Conservation (phyloP, 2,329 filamentous ascomycete species). For the Hyphodiscus sp. region DNA sequence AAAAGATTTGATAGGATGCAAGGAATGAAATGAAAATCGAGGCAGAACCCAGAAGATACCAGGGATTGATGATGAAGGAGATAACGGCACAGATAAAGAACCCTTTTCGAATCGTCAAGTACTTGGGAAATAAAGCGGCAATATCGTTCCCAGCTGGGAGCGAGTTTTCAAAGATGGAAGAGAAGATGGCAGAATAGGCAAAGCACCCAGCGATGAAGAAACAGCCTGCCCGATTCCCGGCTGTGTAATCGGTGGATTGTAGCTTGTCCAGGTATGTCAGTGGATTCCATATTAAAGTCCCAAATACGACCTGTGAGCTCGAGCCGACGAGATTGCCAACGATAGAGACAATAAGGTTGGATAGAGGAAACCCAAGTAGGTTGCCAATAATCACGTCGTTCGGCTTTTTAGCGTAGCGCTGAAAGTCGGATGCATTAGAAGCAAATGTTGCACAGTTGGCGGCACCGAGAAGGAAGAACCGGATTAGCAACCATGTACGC, state of each 20-base stretch:
- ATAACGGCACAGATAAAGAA: conserved; percentile 34
- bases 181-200: conserved; percentile 37
- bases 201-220: conserved; percentile 38
- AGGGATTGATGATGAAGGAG: conserved; percentile 33
- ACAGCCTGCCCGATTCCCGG: conserved; percentile 32
- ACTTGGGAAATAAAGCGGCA: conserved; percentile 34
- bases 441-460: conserved; percentile 33
- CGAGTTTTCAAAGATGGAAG: conserved; percentile 37
- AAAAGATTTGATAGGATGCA: conserved; percentile 37
- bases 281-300: conserved; percentile 33
- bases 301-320: conserved; percentile 28
- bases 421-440: conserved; percentile 38
- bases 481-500: conserved; percentile 33
- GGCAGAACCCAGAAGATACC: conserved; percentile 33
- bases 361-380: conserved; percentile 35
- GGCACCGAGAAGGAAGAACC: conserved; percentile 33
- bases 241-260: conserved; percentile 30
- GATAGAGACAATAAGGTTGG: conserved; percentile 33
- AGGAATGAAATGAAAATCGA: conserved; percentile 36
- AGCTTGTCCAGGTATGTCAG: conserved; percentile 32
- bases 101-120: conserved; percentile 34
- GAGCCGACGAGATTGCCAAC: conserved; percentile 36
- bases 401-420: conserved; percentile 36
- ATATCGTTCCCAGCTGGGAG: conserved; percentile 36
- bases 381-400: conserved; percentile 37